phyloP scores from a whole-genome alignment of 306 rosid genomes.

The Cyclanthera cordifolia region DNA sequence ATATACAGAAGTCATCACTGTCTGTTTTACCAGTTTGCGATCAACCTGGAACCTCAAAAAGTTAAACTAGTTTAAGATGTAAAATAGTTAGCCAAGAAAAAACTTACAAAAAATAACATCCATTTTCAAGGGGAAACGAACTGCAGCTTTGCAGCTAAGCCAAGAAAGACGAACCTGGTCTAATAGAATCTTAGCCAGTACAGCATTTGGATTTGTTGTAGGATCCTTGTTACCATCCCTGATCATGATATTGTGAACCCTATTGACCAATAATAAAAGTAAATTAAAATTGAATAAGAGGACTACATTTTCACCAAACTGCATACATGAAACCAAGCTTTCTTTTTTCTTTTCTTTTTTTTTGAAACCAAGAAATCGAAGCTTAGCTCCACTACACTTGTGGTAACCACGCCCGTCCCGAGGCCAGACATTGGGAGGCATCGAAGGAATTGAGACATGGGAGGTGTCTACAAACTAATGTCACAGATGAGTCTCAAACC shows the following conservation, averaged over 20 bases:
- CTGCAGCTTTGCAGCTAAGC: neutral
- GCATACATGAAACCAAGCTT: too few relatives aligned
- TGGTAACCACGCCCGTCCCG: too few relatives aligned
- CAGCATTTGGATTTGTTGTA: conserved; percentile 42
- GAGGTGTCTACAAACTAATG: too few relatives aligned
- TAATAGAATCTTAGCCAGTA: conserved; percentile 50
- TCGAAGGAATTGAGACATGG: too few relatives aligned
- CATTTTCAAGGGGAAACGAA: conserved; percentile 6
- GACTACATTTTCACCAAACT: too few relatives aligned
- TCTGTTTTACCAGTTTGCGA: conserved; percentile 76
- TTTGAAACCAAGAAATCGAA: too few relatives aligned
- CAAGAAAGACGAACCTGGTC: conserved; percentile 43
- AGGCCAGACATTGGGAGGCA: too few relatives aligned
- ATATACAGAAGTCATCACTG: conserved; percentile 88
- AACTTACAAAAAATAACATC: neutral
- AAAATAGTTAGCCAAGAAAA: neutral
- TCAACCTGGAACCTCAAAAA: conserved; percentile 58
- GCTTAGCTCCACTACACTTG: too few relatives aligned
- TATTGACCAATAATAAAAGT: conserved; percentile 21
- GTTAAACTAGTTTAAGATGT: neutral
- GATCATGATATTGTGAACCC: conserved; percentile 70
- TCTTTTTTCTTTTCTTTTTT: too few relatives aligned
- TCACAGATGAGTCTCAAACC: too few relatives aligned
- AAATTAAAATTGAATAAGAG: neutral
- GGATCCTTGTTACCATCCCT: conserved; percentile 65